Evolutionary conservation across 441 rosid species (phyloP).

Genomic region (Adansonia grandidieri): DNA sequence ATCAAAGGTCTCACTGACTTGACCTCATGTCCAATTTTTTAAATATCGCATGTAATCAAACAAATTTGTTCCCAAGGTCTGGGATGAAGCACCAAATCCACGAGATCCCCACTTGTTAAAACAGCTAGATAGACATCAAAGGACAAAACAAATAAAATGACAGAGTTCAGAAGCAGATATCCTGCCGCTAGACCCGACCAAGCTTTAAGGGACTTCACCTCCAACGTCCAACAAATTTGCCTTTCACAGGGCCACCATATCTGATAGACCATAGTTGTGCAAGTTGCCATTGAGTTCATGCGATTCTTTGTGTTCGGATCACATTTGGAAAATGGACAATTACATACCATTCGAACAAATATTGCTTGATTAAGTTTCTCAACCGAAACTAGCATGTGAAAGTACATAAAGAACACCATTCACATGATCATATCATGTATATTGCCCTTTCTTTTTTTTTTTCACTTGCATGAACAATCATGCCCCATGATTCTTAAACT

Average conservation of each 20-base stretch:
- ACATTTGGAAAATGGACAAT: neutral
- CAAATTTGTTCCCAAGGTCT: no score
- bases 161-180: neutral
- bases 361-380: neutral
- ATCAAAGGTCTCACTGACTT: no score
- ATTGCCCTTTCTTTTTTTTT: no score
- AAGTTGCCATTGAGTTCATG: neutral
- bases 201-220: neutral
- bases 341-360: neutral
- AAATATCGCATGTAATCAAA: no score
- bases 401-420: neutral
- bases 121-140: neutral
- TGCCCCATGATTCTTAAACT: constrained; percentile 31
- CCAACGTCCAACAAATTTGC: neutral
- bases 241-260: neutral
- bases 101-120: neutral
- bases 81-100: neutral
- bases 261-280: neutral
- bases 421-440: neutral
- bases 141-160: neutral
- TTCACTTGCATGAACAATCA: constrained; percentile 35
- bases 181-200: neutral
- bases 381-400: neutral
- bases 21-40: no score
- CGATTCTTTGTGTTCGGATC: neutral